These are phyloP conservation scores for Posidonia australis DNA, from an alignment of 106 monocot species.

Conservation along the genomic window DNA sequence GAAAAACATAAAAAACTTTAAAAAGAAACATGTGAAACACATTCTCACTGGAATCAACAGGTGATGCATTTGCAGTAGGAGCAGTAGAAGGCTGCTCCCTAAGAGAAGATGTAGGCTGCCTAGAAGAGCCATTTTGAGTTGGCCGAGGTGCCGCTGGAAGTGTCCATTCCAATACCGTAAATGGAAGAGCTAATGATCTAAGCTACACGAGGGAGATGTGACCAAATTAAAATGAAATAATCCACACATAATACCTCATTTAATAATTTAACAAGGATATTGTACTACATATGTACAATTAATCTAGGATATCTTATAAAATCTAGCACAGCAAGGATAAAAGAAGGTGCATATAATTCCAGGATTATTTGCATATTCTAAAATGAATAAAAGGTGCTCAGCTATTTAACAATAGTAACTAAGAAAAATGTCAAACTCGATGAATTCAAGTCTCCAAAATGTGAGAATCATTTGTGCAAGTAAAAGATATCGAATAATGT, in stretches of 20 bases:
- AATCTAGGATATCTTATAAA: too few relatives aligned
- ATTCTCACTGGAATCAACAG: conserved; percentile 46
- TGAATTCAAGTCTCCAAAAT: too few relatives aligned
- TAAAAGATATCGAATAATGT: too few relatives aligned
- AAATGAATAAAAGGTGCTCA: too few relatives aligned
- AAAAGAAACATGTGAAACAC: conserved; percentile 3
- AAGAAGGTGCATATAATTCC: too few relatives aligned
- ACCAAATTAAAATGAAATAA: neutral
- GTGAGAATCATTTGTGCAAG: too few relatives aligned
- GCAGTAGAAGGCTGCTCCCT: conserved; percentile 34
- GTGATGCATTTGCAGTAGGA: conserved; percentile 23
- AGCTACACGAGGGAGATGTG: conserved; percentile 46
- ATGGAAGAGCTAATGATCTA: conserved; percentile 98
- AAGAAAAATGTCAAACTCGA: too few relatives aligned
- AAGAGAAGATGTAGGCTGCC: conserved; percentile 33
- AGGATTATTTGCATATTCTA: too few relatives aligned
- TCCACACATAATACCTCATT: conserved; percentile 1
- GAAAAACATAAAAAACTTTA: neutral
- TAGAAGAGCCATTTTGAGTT: conserved; percentile 50
- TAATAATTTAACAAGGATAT: neutral
- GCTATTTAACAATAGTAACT: too few relatives aligned
- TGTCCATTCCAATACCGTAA: conserved; percentile 99
- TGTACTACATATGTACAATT: neutral
- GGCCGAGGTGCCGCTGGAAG: conserved; percentile 85
- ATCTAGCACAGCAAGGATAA: too few relatives aligned